Base-by-base conservation (phyloP, 306 rosid genomes). In the Lathyrus sativus region DNA sequence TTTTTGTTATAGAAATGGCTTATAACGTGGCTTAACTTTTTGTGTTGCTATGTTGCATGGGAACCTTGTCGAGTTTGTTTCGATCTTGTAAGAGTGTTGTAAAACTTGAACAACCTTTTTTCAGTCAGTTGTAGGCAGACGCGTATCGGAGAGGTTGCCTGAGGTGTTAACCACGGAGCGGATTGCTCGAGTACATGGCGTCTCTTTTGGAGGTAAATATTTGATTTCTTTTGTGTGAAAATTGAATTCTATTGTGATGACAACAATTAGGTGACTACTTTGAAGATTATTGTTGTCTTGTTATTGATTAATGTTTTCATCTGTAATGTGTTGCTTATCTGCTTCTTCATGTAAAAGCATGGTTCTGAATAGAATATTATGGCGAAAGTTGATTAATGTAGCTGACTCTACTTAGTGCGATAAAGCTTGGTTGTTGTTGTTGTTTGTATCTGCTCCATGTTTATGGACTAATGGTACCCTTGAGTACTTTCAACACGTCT, bases 151-250 rank as follows among this genome's bases (percentile, higher is more conserved):
- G 77, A 26, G 43, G 60, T 39, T 72, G 51, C 46, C 65, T 58
- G 53, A n/a, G 5, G 26, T 65, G 66, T 43, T 18, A 66, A 29
- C 50, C 6, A 24, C 57, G 72, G 37, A 29, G 19, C 26, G n/a
- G n/a, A n/a, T n/a, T n/a, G n/a, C n/a, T n/a, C n/a, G n/a, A n/a
- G n/a, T 50, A 60, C 65, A 35, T 6, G 53, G 14, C 54, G 28
- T 61, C 43, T 15, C 60, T 29, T 57, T 19, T 39, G 35, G 57
- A 75, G 77, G 72, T 76, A 76, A 29, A 15, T 2, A 5, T 65
- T 60, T 44, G 73, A 38, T 19, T 69, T 51, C 1, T n/a, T 74
- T 46, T 19, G 22, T 19, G n/a, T 2, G 55, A 39, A 60, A 74
- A 45, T 53, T 65, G 57, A 48, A 41, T 56, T 66, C 54, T 28